These are phyloP conservation scores for Penicillium silybi DNA, from an alignment of 495 filamentous ascomycete species.

Conservation along the genomic window DNA sequence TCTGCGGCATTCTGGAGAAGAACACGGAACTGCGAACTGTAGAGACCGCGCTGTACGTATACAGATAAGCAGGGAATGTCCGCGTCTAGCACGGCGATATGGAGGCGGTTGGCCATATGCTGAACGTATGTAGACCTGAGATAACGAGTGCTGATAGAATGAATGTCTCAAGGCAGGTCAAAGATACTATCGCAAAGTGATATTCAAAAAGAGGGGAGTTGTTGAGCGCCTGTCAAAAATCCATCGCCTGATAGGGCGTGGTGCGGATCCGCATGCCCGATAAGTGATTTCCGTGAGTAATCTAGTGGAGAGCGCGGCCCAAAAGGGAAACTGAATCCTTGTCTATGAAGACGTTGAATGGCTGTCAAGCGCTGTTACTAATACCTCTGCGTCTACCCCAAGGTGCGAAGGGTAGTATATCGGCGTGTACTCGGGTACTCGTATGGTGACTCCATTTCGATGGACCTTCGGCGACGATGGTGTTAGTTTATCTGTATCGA, in stretches of 20 bases:
- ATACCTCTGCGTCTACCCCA: no score
- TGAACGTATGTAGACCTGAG: not conserved
- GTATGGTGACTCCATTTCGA: no score
- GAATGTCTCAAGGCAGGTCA: not conserved
- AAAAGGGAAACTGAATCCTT: slow-evolving; percentile 17
- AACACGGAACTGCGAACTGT: slow-evolving; percentile 34
- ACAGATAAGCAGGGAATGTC: slow-evolving; percentile 36
- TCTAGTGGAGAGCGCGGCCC: slow-evolving; percentile 12
- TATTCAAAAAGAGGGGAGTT: not conserved
- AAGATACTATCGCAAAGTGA: not conserved
- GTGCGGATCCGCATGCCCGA: slow-evolving; percentile 18
- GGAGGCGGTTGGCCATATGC: slow-evolving; percentile 25
- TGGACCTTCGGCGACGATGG: no score
- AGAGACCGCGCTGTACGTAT: slow-evolving; percentile 34
- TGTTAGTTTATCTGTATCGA: no score
- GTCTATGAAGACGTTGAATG: not conserved
- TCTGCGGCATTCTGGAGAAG: slow-evolving; percentile 32
- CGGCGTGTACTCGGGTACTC: not conserved
- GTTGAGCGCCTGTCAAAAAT: not conserved
- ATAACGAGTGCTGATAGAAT: not conserved
- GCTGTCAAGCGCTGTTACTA: not conserved
- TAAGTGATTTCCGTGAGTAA: slow-evolving; percentile 17
- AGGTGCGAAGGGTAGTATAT: no score
- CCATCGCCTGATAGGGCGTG: slow-evolving; percentile 5
- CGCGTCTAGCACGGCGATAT: slow-evolving; percentile 41